Evolutionary conservation across 2,329 filamentous ascomycete species (phyloP).

Genomic region (Boeremia lycopersici): DNA sequence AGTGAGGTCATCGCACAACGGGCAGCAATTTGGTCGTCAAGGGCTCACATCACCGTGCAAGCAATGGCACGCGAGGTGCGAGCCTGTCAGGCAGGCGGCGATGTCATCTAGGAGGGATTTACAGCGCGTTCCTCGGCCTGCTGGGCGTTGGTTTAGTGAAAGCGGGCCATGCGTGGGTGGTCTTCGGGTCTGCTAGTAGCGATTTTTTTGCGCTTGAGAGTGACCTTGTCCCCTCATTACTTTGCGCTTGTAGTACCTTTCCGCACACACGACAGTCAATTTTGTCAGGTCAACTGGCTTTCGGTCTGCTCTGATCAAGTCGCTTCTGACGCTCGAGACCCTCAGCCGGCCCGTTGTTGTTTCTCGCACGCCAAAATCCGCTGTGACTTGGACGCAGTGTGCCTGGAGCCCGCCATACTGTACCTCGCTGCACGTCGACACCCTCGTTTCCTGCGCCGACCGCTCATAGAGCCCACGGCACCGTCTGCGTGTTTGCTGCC

Average conservation of each 20-base stretch:
- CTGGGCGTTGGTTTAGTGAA: constrained; percentile 18
- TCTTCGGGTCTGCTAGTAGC: constrained; percentile 8
- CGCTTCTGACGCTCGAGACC: constrained; percentile 31
- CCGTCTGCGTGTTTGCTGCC: constrained; percentile 15
- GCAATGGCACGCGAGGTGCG: constrained; percentile 4
- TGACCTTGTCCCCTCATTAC: constrained; percentile 22
- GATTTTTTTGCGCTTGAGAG: constrained; percentile 15
- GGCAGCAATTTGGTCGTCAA: constrained; percentile 10
- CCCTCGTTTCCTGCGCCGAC: constrained; percentile 16
- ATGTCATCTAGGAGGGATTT: constrained; percentile 18
- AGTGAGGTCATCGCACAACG: constrained; percentile 16
- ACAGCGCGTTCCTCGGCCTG: constrained; percentile 25
- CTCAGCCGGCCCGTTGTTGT: constrained; percentile 32
- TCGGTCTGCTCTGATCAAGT: constrained; percentile 34
- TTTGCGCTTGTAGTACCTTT: constrained; percentile 31
- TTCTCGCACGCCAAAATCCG: constrained; percentile 24
- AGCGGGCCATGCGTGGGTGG: constrained; percentile 15
- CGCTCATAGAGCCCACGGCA: constrained; percentile 16
- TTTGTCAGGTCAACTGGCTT: constrained; percentile 33
- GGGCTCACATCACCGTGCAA: constrained; percentile 2
- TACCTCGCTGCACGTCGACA: constrained; percentile 25
- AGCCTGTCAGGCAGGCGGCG: constrained; percentile 8
- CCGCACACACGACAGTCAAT: constrained; percentile 45
- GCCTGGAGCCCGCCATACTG: constrained; percentile 36
- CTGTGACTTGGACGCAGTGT: constrained; percentile 27